phyloP scores from a whole-genome alignment of 441 rosid species.

The Iberis amara region DNA sequence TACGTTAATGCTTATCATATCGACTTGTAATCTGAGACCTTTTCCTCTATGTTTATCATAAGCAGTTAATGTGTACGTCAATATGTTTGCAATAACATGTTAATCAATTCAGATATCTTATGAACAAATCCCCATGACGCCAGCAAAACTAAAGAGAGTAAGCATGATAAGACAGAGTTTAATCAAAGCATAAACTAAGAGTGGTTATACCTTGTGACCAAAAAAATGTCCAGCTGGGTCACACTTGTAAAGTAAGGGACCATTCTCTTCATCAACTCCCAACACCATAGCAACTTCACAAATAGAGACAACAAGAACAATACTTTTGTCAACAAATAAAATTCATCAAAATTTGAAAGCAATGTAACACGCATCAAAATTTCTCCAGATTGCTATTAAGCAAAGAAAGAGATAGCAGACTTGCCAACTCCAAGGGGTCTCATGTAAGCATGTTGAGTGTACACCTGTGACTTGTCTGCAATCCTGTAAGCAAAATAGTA shows the following conservation, averaged over 20 bases:
- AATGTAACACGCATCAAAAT: conserved; percentile 3
- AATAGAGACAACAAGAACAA: conserved; percentile 19
- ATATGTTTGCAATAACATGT: no score
- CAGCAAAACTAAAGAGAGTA: no score
- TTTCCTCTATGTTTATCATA: no score
- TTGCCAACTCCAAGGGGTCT: conserved; percentile 96
- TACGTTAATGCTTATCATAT: no score
- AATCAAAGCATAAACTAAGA: not conserved
- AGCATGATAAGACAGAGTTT: no score
- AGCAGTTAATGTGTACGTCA: no score
- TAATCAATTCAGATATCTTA: no score
- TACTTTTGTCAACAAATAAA: no score
- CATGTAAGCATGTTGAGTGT: conserved; percentile 99
- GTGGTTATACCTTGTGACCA: conserved; percentile 79
- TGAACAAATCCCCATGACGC: no score
- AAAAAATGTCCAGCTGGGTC: conserved; percentile 98
- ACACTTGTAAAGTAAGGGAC: conserved; percentile 88
- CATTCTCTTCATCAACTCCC: conserved; percentile 89
- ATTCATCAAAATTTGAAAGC: not conserved
- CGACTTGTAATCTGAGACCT: no score
- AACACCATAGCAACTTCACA: conserved; percentile 84
- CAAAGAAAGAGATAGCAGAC: conserved; percentile 26
- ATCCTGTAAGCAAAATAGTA: conserved; percentile 44
- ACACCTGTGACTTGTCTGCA: conserved; percentile 91
- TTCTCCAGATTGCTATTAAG: not conserved